Percentiles rank a stretch among this genome's conserved stretches.
Conservation (phyloP, 1,139 yeast species). For the Suhomyces bokatorum region DNA sequence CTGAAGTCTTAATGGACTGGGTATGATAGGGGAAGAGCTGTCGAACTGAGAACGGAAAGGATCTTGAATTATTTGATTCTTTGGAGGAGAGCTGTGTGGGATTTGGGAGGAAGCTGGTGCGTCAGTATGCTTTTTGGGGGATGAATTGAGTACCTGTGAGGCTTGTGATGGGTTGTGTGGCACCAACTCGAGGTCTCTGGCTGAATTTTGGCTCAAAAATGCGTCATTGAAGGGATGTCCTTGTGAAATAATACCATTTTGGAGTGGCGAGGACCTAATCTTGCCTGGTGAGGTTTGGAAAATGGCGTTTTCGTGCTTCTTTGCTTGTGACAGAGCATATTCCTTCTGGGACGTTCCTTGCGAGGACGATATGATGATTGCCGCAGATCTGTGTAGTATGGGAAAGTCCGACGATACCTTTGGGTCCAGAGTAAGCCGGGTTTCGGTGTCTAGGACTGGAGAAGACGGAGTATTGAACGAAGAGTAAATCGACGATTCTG, state of each 20-base stretch:
- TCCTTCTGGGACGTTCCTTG: not conserved
- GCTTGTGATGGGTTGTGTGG: too few species aligned
- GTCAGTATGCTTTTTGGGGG: not conserved
- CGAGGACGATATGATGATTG: conserved; percentile 2
- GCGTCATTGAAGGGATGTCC: too few species aligned
- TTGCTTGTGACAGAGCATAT: not conserved
- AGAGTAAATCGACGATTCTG: not conserved
- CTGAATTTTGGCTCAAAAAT: too few species aligned
- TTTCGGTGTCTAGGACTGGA: not conserved
- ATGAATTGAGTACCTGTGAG: not conserved
- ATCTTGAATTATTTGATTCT: not conserved
- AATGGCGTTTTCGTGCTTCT: too few species aligned
- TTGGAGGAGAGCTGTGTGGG: not conserved
- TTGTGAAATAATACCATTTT: too few species aligned
- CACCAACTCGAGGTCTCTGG: too few species aligned
- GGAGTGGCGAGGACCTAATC: not conserved
- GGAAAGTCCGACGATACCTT: not conserved
- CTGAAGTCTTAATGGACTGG: not conserved
- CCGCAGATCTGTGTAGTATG: not conserved
- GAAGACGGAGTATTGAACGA: conserved; percentile 1
- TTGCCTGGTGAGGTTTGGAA: not conserved
- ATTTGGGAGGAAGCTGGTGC: not conserved
- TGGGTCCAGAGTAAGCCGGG: not conserved
- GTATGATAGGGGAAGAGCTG: conserved; percentile 6
- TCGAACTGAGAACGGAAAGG: conserved; percentile 8